A percentile compares a stretch with the other conserved stretches of the same genome.
phyloP scores from a whole-genome alignment of 768 basidiomycete species.

The Filobasidium wieringae region DNA sequence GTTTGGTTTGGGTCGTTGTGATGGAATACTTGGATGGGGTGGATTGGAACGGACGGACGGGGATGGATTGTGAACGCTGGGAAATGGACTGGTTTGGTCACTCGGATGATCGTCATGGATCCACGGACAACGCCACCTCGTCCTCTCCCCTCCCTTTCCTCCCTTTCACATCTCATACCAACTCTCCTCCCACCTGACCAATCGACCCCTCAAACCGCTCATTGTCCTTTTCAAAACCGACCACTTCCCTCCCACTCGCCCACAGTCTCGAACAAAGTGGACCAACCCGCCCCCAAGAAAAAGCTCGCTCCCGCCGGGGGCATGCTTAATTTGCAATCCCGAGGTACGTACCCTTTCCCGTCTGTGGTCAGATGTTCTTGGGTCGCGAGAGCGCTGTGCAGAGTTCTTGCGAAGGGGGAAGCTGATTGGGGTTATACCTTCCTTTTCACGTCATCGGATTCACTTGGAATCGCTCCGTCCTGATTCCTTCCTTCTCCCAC shows the following conservation, averaged over 20 bases:
- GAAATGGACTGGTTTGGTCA: too few species aligned
- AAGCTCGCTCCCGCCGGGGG: slow-evolving; percentile 14
- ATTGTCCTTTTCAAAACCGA: too few species aligned
- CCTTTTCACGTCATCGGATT: too few species aligned
- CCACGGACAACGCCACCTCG: neutral
- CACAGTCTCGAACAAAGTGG: slow-evolving; percentile 15
- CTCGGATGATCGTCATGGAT: too few species aligned
- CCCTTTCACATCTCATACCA: neutral
- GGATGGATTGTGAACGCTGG: too few species aligned
- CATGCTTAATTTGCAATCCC: slow-evolving; percentile 16
- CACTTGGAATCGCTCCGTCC: too few species aligned
- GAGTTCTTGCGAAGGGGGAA: too few species aligned
- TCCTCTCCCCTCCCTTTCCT: neutral
- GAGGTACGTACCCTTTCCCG: slow-evolving; percentile 6
- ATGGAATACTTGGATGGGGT: neutral
- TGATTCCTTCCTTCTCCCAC: too few species aligned
- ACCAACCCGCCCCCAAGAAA: slow-evolving; percentile 11
- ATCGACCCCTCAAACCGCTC: neutral
- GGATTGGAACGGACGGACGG: neutral
- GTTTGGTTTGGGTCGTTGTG: neutral
- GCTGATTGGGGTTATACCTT: too few species aligned
- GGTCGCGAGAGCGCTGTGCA: too few species aligned
- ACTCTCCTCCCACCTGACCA: neutral
- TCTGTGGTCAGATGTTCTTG: too few species aligned
- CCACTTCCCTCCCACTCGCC: neutral